phyloP scores from a whole-genome alignment of 169 alveolate genomes.

The Prorocentrum cordatum region DNA sequence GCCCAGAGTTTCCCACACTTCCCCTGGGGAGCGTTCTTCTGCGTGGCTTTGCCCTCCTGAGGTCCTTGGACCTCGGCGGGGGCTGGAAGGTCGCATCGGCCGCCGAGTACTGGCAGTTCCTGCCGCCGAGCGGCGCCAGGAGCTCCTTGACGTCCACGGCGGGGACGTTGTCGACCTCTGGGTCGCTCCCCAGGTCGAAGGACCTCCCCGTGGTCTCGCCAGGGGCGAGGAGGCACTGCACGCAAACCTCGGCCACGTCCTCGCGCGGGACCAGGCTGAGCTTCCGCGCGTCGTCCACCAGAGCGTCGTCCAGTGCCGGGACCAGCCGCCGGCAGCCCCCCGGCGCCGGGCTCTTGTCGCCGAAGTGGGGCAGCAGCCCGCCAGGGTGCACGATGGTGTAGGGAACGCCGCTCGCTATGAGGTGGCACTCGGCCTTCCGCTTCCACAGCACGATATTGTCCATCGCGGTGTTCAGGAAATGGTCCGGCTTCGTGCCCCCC shows the following conservation, averaged over 20 bases:
- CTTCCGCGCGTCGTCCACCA: background rate
- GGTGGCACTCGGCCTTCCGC: slow-evolving; percentile 7
- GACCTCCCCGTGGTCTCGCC: background rate
- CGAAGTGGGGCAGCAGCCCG: background rate
- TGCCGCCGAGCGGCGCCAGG: background rate
- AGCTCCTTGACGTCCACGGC: background rate
- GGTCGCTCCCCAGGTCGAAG: background rate
- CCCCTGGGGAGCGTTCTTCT: no score
- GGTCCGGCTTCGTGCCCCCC: slow-evolving; percentile 7
- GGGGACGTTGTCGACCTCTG: background rate
- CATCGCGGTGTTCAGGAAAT: background rate
- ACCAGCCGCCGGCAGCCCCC: background rate
- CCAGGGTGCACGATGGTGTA: slow-evolving; percentile 3
- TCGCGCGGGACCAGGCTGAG: background rate
- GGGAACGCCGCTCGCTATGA: background rate
- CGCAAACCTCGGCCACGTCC: background rate
- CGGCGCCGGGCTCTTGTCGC: background rate
- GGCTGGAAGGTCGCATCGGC: no score
- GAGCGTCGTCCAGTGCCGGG: background rate
- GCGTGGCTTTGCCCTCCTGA: no score
- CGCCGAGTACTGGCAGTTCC: no score
- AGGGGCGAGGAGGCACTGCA: background rate
- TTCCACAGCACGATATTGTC: background rate
- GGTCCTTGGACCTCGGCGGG: no score
- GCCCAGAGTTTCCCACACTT: no score